Conservation (phyloP, 2,329 filamentous ascomycete genomes). For the Monosporascus sp. region DNA sequence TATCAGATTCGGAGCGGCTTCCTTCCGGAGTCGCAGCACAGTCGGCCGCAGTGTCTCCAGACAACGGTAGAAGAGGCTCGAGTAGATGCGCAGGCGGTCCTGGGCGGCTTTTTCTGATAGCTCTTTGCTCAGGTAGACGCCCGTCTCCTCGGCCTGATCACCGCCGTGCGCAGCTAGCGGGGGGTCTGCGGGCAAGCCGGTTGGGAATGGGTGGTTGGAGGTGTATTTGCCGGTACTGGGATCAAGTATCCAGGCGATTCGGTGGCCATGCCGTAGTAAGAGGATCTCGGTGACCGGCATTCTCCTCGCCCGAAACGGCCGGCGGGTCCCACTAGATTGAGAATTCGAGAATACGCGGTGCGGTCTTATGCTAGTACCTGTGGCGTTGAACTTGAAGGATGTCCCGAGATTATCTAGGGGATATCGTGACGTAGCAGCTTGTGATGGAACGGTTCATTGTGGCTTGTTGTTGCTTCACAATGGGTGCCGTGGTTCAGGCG, state of each 20-base stretch:
- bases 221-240: not conserved
- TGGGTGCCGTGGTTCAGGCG: too few species aligned
- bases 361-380: too few species aligned
- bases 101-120: not conserved
- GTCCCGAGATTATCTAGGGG: too few species aligned
- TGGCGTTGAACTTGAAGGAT: too few species aligned
- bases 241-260: slow-evolving; percentile 1
- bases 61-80: not conserved
- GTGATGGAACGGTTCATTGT: too few species aligned
- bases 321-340: not conserved
- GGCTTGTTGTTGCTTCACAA: too few species aligned
- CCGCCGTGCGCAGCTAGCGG: not conserved
- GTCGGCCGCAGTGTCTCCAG: not conserved
- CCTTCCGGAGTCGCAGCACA: not conserved
- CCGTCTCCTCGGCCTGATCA: not conserved
- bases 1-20: not conserved
- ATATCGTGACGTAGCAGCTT: too few species aligned
- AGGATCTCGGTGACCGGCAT: slow-evolving; percentile 1
- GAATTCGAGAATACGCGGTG: not conserved
- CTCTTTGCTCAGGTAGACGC: not conserved
- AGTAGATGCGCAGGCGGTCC: not conserved
- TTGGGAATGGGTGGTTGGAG: not conserved
- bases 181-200: not conserved
- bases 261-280: not conserved
- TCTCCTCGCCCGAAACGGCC: not conserved